Conservation (phyloP, 73 alveolate genomes). For the Blepharisma japonicum region DNA sequence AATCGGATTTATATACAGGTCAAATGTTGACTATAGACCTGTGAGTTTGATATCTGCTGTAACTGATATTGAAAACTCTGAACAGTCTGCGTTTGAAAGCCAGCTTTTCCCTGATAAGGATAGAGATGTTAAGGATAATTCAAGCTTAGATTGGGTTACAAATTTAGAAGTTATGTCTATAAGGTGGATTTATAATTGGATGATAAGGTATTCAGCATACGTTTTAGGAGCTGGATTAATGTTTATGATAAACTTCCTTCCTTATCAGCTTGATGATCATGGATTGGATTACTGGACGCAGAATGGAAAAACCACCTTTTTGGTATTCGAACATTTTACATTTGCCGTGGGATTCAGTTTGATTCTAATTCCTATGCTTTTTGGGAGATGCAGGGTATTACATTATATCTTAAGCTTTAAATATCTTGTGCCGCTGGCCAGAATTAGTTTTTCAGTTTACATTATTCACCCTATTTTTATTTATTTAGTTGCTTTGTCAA, state of each 20-base stretch:
- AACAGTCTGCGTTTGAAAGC: background rate
- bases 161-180: background rate
- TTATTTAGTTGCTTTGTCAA: background rate
- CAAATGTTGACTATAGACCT: background rate
- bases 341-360: background rate
- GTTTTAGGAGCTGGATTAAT: background rate
- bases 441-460: background rate
- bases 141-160: background rate
- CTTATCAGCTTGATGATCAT: constrained; percentile 11
- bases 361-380: background rate
- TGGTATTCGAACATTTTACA: background rate
- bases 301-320: background rate
- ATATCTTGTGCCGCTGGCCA: background rate
- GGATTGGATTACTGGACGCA: background rate
- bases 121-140: background rate
- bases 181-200: background rate
- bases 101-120: background rate
- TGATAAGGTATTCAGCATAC: background rate
- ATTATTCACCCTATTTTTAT: constrained; percentile 9
- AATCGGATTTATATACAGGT: background rate
- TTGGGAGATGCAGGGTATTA: too few species aligned
- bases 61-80: background rate
- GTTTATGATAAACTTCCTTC: background rate
- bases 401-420: too few species aligned
- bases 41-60: too few species aligned